Conservation (phyloP, 441 rosid genomes). For the Biscutella laevigata region DNA sequence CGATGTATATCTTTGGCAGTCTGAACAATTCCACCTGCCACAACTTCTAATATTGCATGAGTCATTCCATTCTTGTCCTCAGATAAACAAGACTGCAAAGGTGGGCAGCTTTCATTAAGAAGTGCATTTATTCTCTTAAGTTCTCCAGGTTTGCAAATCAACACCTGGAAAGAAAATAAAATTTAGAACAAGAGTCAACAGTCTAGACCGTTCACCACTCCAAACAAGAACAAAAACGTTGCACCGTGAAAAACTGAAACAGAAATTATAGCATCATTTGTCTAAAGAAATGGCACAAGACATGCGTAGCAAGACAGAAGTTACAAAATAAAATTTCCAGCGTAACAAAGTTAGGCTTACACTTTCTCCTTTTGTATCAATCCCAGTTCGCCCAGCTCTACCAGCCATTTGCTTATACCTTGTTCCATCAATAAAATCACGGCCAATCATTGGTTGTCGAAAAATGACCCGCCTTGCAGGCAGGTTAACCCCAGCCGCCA, state of each 20-base stretch:
- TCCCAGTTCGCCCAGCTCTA: conserved; percentile 98
- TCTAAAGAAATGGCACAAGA: not conserved
- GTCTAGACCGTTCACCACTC: conserved; percentile 3
- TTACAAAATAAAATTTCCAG: not conserved
- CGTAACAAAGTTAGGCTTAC: conserved; percentile 36
- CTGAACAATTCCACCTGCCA: conserved; percentile 98
- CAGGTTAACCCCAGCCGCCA: conserved; percentile 96
- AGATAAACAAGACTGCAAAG: conserved; percentile 90
- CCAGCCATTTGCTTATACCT: conserved; percentile 99
- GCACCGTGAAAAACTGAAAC: not conserved
- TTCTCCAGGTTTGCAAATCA: conserved; percentile 86
- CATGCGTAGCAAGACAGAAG: not conserved
- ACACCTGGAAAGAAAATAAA: conserved; percentile 43
- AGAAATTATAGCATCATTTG: no score
- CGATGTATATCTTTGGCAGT: conserved; percentile 89
- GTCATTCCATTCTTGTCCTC: conserved; percentile 99
- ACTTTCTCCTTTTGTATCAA: conserved; percentile 98
- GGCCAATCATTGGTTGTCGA: conserved; percentile 93
- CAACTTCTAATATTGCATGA: conserved; percentile 98
- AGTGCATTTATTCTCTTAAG: conserved; percentile 70
- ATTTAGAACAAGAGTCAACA: conserved; percentile 3
- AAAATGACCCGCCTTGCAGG: conserved; percentile 98
- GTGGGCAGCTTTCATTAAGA: conserved; percentile 78
- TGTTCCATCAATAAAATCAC: conserved; percentile 94
- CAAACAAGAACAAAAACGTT: conserved; percentile 6